Conservation (phyloP, 768 basidiomycete species). For the Suillus lakei region DNA sequence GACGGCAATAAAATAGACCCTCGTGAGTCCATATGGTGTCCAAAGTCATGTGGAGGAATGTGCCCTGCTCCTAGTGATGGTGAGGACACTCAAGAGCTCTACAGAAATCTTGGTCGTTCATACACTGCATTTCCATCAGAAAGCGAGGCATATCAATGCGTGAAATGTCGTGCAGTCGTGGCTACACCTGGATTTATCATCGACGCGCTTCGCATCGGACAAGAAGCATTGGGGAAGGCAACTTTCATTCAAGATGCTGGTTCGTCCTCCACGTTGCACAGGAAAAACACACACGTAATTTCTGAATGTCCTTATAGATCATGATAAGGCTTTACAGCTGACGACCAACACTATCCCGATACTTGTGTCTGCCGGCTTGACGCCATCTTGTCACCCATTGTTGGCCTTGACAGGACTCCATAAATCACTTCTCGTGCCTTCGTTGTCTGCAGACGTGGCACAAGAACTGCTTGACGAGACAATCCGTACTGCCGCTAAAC, state of each 20-base stretch:
- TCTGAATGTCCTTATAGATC: constrained; percentile 46
- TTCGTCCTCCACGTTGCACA: constrained; percentile 29
- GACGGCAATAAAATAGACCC: constrained; percentile 51
- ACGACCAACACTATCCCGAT: constrained; percentile 70
- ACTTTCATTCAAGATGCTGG: constrained; percentile 62
- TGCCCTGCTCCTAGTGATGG: constrained; percentile 69
- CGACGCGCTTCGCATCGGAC: constrained; percentile 69
- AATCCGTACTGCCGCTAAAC: constrained; percentile 59
- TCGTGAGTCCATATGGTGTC: constrained; percentile 71
- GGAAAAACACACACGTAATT: not conserved
- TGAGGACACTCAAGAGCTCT: constrained; percentile 26
- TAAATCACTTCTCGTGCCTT: constrained; percentile 64
- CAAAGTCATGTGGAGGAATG: constrained; percentile 66
- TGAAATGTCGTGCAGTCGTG: constrained; percentile 55
- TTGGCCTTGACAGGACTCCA: constrained; percentile 76
- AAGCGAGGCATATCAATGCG: constrained; percentile 51
- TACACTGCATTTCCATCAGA: constrained; percentile 41
- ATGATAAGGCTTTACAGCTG: constrained; percentile 57
- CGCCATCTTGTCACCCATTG: constrained; percentile 77
- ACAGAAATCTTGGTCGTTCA: not conserved
- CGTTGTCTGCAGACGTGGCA: constrained; percentile 44
- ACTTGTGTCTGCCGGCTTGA: constrained; percentile 59
- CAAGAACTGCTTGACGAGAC: constrained; percentile 65
- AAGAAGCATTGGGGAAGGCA: constrained; percentile 79
- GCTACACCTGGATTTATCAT: constrained; percentile 55